A percentile compares a stretch with the other conserved stretches of the same genome.
Conservation (phyloP, 208 protist genomes). For the Herpetomonas tarakana region DNA sequence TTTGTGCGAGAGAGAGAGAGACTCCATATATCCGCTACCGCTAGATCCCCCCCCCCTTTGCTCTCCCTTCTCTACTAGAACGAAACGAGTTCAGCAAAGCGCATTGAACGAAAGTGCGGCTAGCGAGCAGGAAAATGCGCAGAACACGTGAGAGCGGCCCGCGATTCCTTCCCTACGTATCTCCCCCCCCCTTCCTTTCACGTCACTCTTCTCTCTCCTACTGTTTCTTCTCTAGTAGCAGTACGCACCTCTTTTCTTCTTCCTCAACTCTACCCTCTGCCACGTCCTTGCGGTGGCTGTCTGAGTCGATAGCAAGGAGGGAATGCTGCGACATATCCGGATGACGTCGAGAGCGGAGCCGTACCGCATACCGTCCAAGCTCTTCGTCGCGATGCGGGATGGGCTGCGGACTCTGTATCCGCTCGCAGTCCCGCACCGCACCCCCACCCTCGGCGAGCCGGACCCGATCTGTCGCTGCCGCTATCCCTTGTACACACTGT, state of each 20-base stretch:
- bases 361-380: constrained; percentile 4
- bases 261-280: no score
- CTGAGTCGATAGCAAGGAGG: no score
- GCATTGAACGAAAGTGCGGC: no score
- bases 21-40: no score
- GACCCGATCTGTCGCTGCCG: constrained; percentile 44
- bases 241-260: neutral
- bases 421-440: constrained; percentile 36
- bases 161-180: neutral
- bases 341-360: constrained; percentile 19
- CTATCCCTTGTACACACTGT: constrained; percentile 63
- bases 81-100: no score
- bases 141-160: no score
- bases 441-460: constrained; percentile 13
- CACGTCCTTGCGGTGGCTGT: no score
- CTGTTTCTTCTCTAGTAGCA: neutral
- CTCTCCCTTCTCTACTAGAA: no score
- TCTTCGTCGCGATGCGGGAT: constrained; percentile 6
- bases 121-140: no score
- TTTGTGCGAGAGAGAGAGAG: no score
- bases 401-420: constrained; percentile 28
- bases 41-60: no score
- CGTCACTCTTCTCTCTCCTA: neutral
- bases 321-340: constrained; percentile 55
- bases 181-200: constrained; percentile 2